Evolutionary conservation across 192 early-diverging fungal species (phyloP), one percentile per base, ranked within the genome.

Genomic region (Coemansia sp.): DNA sequence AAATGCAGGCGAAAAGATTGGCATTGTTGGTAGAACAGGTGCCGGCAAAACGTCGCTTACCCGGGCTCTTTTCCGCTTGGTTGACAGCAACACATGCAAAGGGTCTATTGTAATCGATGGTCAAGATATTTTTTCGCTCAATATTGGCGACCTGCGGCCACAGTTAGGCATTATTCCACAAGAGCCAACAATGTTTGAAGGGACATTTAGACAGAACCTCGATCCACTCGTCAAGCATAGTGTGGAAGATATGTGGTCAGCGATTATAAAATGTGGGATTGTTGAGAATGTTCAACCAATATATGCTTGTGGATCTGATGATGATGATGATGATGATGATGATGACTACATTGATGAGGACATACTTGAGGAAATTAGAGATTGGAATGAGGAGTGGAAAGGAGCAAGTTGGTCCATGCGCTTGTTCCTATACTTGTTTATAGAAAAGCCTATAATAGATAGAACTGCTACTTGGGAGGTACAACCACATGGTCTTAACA

Each of bases 231-330:
- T n/a, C n/a, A n/a, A n/a, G n/a, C n/a, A n/a, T n/a, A n/a, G n/a
- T n/a, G n/a, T n/a, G n/a, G 69, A 71, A 3, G 79, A 84, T 20
- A 31, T 93, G 26, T 92, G 91, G 91, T 59, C 78, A 13, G 84
- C 76, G 0, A 13, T 86, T 87, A 35, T 60, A 9, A 59, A 46
- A 58, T 67, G 71, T 46, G 59, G 42, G 6, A 51, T 67, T 26
- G 63, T 45, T 45, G n/a, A 45, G n/a, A 45, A 45, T 4, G 15
- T 45, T 45, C 10, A 45, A 20, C 42, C 42, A n/a, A n/a, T n/a
- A 45, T 6, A 45, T n/a, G 3, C 13, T 4, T 4, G n/a, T n/a
- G n/a, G n/a, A n/a, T n/a, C n/a, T n/a, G n/a, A n/a, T n/a, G n/a
- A n/a, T n/a, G n/a, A n/a, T n/a, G n/a, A n/a, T n/a, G n/a, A n/a